These are phyloP conservation scores for Aspergillus wentii DNA, from an alignment of 495 filamentous ascomycete species.

Conservation along the genomic window DNA sequence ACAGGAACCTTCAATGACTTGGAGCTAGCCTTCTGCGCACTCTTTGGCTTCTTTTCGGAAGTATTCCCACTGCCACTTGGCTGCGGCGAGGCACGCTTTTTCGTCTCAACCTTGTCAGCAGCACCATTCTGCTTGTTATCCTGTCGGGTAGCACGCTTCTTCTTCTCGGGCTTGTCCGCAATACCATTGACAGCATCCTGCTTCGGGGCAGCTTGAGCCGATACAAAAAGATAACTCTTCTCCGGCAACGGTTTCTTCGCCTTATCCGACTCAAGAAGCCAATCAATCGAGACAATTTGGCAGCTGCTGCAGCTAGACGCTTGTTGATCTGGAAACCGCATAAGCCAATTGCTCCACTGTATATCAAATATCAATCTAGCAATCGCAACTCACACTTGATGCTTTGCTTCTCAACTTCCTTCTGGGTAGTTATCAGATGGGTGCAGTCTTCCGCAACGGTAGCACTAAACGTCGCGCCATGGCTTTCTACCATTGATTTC, in stretches of 20 bases:
- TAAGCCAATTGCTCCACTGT: too few relatives aligned
- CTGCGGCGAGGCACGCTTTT: neutral
- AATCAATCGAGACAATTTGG: conserved; percentile 55
- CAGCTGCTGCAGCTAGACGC: conserved; percentile 40
- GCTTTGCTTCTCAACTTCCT: conserved; percentile 46
- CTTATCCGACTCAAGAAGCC: conserved; percentile 52
- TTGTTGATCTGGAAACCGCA: conserved; percentile 43
- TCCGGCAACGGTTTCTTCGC: conserved; percentile 39
- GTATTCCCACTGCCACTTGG: conserved; percentile 8
- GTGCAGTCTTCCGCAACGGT: conserved; percentile 48
- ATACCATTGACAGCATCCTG: conserved; percentile 13
- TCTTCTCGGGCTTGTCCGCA: conserved; percentile 24
- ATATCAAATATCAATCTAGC: neutral
- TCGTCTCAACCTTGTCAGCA: neutral
- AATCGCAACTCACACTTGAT: conserved; percentile 28
- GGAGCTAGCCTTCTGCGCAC: conserved; percentile 36
- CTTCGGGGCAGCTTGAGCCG: conserved; percentile 6
- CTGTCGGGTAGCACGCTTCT: conserved; percentile 4
- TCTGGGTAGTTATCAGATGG: conserved; percentile 53
- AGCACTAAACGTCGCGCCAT: conserved; percentile 46
- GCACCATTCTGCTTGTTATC: conserved; percentile 1
- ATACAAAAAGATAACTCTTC: conserved; percentile 27
- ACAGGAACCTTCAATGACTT: conserved; percentile 41
- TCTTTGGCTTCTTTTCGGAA: conserved; percentile 35
- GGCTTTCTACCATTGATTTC: conserved; percentile 30